Percentiles rank a stretch among this genome's conserved stretches.
Evolutionary conservation across 345 rosid genomes (phyloP).

Genomic region (Arabidopsis suecica): DNA sequence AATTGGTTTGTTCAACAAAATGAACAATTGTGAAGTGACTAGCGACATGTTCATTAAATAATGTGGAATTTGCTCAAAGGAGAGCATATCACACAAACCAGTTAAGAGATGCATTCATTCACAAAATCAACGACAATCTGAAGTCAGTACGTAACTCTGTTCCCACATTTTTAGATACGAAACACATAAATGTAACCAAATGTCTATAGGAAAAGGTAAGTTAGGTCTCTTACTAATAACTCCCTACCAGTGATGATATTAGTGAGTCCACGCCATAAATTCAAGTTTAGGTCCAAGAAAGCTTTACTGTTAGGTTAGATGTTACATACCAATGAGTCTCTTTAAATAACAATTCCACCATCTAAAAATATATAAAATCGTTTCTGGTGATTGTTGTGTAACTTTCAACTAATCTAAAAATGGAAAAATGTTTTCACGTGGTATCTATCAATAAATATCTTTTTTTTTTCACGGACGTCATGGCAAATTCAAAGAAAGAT

Average conservation of each 20-base stretch:
- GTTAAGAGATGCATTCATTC: neutral
- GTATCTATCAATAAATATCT: conserved; percentile 1
- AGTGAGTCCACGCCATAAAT: conserved; percentile 3
- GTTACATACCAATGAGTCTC: conserved; percentile 19
- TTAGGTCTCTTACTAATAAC: too few species aligned
- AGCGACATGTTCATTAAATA: too few species aligned
- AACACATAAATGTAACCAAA: neutral
- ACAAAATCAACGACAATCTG: neutral
- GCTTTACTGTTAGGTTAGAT: conserved; percentile 19
- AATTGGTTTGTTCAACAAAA: too few species aligned
- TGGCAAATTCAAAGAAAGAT: conserved; percentile 22
- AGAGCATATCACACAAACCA: neutral
- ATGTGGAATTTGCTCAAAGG: neutral
- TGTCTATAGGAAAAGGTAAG: too few species aligned
- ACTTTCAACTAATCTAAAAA: conserved; percentile 25
- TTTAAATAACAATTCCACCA: neutral
- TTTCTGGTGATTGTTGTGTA: conserved; percentile 6
- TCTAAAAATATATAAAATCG: conserved; percentile 12
- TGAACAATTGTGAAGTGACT: too few species aligned
- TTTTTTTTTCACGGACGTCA: conserved; percentile 24
- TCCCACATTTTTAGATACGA: neutral
- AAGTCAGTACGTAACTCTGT: conserved; percentile 1
- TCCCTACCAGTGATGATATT: neutral
- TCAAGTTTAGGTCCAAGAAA: neutral
- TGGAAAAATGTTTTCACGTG: conserved; percentile 22